Evolutionary conservation across 768 basidiomycete species (phyloP), one percentile per base, ranked within the genome.

Genomic region (Cantharellus cinnabarinus): DNA sequence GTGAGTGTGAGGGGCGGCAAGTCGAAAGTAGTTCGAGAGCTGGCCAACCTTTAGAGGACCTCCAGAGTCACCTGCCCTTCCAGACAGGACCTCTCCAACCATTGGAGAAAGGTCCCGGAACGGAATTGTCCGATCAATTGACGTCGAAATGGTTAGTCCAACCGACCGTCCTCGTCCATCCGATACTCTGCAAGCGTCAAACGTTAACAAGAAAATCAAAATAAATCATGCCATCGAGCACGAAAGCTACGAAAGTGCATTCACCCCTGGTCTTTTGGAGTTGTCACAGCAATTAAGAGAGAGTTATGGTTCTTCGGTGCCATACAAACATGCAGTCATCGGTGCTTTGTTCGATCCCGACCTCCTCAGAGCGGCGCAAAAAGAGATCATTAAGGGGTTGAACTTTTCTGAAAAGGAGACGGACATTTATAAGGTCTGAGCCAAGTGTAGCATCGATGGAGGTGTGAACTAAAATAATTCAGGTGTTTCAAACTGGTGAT

Each of bases 401-500:
- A 82, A 75, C 68, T 90, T 93, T 68, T 78, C 84, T 2, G 83
- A 90, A 73, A 98, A 95, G 72, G 88, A 97, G 75, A 98, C 94
- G 2, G 94, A 98, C 67, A 98, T 98, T 64, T 98, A 97, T 79
- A 90, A 88, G 81, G 88, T 85, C 61, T 61, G 72, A 42, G 56
- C 4, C 5, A 2, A 10, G 14, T 41, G 2, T 2, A 2, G 4
- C 40, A 29, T 35, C 29, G 40, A n/a, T 40, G 48, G 37, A 10
- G 38, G 38, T 37, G 35, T 54, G 52, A 7, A 10, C 10, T 54
- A 10, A 54, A 37, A 7, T 7, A 54, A 10, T 44, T 50, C 64
- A 97, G 93, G 85, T 98, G 65, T 84, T 91, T 70, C 94, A 98
- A 74, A 95, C 94, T 0, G 93, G 93, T 64, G 94, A 98, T 72